Base-by-base conservation (phyloP, 2,329 filamentous ascomycete species). In the Allantophomopsis cytisporea region DNA sequence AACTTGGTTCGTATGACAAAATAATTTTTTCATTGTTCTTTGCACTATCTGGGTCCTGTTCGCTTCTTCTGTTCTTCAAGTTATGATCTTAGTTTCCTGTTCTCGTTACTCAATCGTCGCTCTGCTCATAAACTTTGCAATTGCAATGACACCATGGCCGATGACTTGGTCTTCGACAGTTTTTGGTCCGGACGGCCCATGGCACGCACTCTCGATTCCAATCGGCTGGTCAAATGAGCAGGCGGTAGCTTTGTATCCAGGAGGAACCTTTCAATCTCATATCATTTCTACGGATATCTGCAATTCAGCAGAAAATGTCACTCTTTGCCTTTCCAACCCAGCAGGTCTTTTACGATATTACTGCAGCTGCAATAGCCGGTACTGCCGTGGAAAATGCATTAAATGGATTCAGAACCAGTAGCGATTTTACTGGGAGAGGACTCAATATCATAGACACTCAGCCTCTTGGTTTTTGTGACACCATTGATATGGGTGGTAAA, bases 121-220 rank as follows among this genome's bases (percentile, higher is more conserved):
- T 28, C 5, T 28, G 3, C 7, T 28, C 8, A 3, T 28, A 12
- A 12, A 28, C 4, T 28, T 28, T 28, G 7, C 23, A 14, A 15
- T n/a, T 15, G 31, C 31, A 15, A 17, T 12, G n/a, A 15, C 31
- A 10, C 31, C 31, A 34, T 34, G n/a, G n/a, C 14, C 31, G 31
- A 34, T 36, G 35, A 36, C 35, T 36, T 49, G 44, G 44, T 46
- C 45, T 1, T 39, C 42, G 5, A 45, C 43, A 15, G 35, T 41
- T 2, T 48, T 46, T 18, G 45, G 45, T 3, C 45, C 42, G 10
- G 43, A 48, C 39, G 45, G 44, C 20, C 47, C 47, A 33, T 49
- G 47, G 47, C 39, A 48, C 13, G 47, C 47, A 13, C 31, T 49
- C n/a, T 34, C 36, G 23, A 18, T 49, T 1, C 10, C n/a, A 6